Base-by-base conservation (phyloP, 352 stramenopile species). In the Globisporangium spiculum region DNA sequence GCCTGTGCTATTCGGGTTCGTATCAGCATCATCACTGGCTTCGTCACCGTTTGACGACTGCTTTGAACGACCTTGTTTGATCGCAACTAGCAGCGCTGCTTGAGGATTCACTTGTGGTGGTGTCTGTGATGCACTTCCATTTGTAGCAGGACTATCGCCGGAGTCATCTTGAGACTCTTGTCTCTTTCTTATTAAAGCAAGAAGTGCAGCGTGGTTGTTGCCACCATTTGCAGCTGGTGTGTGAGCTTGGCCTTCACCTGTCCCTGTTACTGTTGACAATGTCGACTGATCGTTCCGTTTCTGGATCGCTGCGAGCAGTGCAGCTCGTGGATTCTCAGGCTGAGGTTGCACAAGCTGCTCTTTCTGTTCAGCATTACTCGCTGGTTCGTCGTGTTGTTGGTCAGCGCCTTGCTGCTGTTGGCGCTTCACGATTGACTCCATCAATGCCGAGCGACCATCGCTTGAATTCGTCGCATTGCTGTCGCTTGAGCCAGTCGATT, bases 81-180 rank as follows among this genome's bases (percentile, higher is more conserved):
- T 83, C 24, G 75, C 75, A 56, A 73, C 69, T 24, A 85, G 52
- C 24, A 83, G 44, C 5, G 75, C 73, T 61, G 60, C 61, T 67
- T 77, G 75, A 3, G 60, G 24, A 14, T 58, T 68, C n/a, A 26
- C 22, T 22, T 38, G 59, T 32, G 27, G 27, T 32, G 30, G 5
- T 5, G 44, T 7, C 1, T 18, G 34, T 41, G n/a, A 3, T 60
- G 16, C 10, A 14, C 26, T 2, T 41, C 6, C 16, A 36, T 30
- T 56, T 30, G 16, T 5, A 24, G 54, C 54, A 41, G 32, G 54
- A 34, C 18, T 50, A 6, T 6, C 27, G 1, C 0, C 18, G 4
- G 14, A 8, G 6, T 3, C 18, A 12, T 36, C 48, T 6, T 36
- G 27, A 32, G 3, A 8, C 7, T 48, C 26, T 16, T 57, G 48